Evolutionary conservation across 2,329 filamentous ascomycete species (phyloP), one percentile per base, ranked within the genome.

Genomic region (Colletotrichum endophyticum): DNA sequence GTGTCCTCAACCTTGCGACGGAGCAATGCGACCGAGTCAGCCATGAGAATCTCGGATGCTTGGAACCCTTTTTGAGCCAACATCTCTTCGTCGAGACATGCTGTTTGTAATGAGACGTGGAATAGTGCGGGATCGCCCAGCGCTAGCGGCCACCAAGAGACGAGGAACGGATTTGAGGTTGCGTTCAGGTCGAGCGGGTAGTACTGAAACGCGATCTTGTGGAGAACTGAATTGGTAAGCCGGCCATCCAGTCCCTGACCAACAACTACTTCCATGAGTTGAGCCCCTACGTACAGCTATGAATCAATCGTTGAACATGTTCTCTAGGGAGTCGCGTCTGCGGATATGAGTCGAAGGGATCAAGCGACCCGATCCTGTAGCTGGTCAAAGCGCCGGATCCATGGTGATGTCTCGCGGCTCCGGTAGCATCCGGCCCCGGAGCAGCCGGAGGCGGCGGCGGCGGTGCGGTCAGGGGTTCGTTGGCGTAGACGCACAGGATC

Each of bases 91-190:
- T 92, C 90, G 0, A 91, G 85, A 49, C 86, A 92, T 56, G 90
- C 90, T 7, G 90, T 92, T 79, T 92, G 90, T 15, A 92, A 83
- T 4, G 90, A 91, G 28, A 92, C 90, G 78, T 92, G 89, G 70
- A 92, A 92, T 1, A 92, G 79, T 6, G 89, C 89, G 0, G 90
- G 89, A 72, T 92, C 90, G 1, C 84, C 87, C 1, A 92, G 84
- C 1, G 90, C 90, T 1, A 89, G 84, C 1, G 91, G 91, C 90
- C 91, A 92, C 91, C 91, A 92, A 0, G 89, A 91, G 8, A 91
- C 83, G 22, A 92, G 82, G 76, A 92, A 92, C 0, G 90, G 90
- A 78, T 92, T 92, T 9, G 90, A 90, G 0, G 81, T 81, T n/a
- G 85, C 79, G 75, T 85, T 87, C 9, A 91, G 82, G 68, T 92